Percentiles rank a stretch among this genome's conserved stretches.
Evolutionary conservation across 257 asterid species (phyloP).

Genomic region (Solanum sitiens): DNA sequence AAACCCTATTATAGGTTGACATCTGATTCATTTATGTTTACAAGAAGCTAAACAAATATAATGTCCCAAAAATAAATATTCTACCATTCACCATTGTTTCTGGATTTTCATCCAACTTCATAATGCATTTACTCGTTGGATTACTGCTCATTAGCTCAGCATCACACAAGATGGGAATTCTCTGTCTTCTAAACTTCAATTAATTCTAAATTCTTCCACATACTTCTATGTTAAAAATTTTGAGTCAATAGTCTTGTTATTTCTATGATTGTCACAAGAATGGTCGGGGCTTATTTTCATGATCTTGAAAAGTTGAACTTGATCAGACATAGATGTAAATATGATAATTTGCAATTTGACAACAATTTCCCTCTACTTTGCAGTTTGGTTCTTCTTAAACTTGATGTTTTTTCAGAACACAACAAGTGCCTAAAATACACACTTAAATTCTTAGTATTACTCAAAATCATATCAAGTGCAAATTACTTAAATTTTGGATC

Average conservation of each 20-base stretch:
- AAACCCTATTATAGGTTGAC: neutral
- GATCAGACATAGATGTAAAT: neutral
- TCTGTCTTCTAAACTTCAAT: neutral
- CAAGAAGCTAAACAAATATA: neutral
- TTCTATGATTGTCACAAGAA: neutral
- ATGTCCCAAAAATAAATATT: neutral
- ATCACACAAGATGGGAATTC: neutral
- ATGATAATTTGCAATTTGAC: neutral
- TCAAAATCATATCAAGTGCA: neutral
- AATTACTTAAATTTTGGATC: neutral
- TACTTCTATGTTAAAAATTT: too few species aligned
- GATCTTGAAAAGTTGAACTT: neutral
- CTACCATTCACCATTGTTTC: neutral
- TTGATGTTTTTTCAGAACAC: neutral
- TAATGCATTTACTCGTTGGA: neutral
- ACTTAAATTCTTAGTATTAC: neutral
- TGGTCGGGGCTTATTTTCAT: neutral
- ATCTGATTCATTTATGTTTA: too few species aligned
- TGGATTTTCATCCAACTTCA: neutral
- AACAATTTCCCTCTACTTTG: neutral
- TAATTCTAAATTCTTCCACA: neutral
- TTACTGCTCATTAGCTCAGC: neutral
- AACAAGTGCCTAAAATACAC: neutral
- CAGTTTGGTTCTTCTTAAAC: neutral
- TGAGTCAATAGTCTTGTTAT: neutral